These are phyloP conservation scores for Erysimum pusillum DNA, from an alignment of 441 rosid species.

Conservation along the genomic window DNA sequence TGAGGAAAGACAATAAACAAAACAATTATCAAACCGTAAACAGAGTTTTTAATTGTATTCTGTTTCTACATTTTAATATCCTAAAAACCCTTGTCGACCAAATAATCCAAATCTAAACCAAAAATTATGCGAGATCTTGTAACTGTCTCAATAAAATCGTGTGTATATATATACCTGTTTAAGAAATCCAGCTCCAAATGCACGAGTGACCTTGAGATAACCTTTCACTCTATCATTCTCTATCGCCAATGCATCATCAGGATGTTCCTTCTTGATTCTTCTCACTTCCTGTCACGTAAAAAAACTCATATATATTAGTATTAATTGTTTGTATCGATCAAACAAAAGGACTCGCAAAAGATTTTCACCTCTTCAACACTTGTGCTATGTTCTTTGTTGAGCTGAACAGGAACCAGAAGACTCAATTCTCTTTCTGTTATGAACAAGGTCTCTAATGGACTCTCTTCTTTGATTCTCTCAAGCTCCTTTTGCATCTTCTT, in stretches of 20 bases:
- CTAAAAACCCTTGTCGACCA: neutral
- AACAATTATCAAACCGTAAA: neutral
- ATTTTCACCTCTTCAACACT: conserved; percentile 57
- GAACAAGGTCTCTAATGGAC: conserved; percentile 37
- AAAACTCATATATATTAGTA: neutral
- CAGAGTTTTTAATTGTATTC: neutral
- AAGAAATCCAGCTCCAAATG: conserved; percentile 78
- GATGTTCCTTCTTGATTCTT: conserved; percentile 69
- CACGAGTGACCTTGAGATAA: conserved; percentile 75
- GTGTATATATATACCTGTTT: conserved; percentile 53
- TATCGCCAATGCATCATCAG: conserved; percentile 62
- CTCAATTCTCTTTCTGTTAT: conserved; percentile 46
- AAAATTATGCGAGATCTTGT: neutral
- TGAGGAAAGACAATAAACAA: conserved; percentile 32
- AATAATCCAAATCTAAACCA: neutral
- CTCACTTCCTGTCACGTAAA: conserved; percentile 58
- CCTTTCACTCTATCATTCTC: conserved; percentile 72
- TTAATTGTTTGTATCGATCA: neutral
- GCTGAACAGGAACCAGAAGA: conserved; percentile 57
- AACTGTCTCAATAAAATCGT: neutral
- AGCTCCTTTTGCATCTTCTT: conserved; percentile 47
- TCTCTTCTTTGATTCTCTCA: conserved; percentile 50
- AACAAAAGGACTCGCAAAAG: neutral
- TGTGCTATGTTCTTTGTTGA: conserved; percentile 74
- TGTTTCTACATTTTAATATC: neutral